Conservation (phyloP, 495 filamentous ascomycete genomes). For the Penicillium ucsense region DNA sequence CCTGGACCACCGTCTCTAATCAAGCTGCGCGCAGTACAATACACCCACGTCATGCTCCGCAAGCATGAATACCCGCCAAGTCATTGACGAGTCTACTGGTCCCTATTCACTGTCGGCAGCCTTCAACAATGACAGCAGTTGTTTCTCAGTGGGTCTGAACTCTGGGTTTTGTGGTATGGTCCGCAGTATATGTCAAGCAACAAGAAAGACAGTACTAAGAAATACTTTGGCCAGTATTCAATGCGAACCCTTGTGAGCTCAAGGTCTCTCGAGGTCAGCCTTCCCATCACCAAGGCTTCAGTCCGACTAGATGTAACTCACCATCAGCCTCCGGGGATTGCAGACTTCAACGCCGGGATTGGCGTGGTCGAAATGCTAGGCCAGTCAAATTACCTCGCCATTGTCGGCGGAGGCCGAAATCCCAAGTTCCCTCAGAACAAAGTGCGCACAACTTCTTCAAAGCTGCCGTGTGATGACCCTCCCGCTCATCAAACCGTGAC, state of each 20-base stretch:
- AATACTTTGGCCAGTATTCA: slow-evolving; percentile 50
- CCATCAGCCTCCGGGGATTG: neutral
- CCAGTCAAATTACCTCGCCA: slow-evolving; percentile 75
- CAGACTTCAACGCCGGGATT: slow-evolving; percentile 81
- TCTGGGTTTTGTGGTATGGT: slow-evolving; percentile 74
- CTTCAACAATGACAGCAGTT: slow-evolving; percentile 80
- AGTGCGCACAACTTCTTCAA: slow-evolving; percentile 29
- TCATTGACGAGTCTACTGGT: slow-evolving; percentile 66
- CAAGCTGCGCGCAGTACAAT: neutral
- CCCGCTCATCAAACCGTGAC: neutral
- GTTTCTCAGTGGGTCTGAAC: slow-evolving; percentile 83
- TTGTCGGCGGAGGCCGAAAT: slow-evolving; percentile 79
- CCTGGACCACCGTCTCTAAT: neutral
- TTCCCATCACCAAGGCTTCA: neutral
- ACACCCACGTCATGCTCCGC: slow-evolving; percentile 11
- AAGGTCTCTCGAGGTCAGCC: slow-evolving; percentile 54
- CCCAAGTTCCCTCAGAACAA: slow-evolving; percentile 87
- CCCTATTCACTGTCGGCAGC: slow-evolving; percentile 72
- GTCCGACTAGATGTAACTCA: neutral
- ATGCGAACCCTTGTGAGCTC: slow-evolving; percentile 64
- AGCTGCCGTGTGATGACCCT: neutral
- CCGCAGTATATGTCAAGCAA: neutral
- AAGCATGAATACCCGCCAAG: slow-evolving; percentile 81
- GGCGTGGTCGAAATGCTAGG: slow-evolving; percentile 81
- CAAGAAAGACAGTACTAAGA: slow-evolving; percentile 4